Evolutionary conservation across 305 asterid genomes (phyloP), one percentile per base, ranked within the genome.

Genomic region (Petunia hybrid): DNA sequence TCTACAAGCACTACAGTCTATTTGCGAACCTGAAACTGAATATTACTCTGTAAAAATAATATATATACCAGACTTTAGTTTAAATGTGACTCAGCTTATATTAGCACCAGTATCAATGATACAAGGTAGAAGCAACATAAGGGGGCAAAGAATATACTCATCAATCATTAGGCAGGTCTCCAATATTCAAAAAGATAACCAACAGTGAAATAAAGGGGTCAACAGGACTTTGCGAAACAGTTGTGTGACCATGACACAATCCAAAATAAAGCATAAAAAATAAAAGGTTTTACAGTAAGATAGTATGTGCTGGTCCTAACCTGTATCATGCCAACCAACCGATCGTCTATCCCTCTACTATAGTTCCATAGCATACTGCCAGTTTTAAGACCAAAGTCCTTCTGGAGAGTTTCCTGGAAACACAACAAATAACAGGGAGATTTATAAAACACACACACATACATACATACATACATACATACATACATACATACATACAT

Each of bases 331-430:
- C 98, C 97, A 79, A 96, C 98, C 62, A 81, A 86, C 85, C 98
- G 89, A 74, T 87, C 88, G 83, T 96, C 99, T 60, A 94, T 88
- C 82, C 98, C 99, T 87, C 98, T 88, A 83, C 98, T 88, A 57
- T 87, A 93, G 88, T 91, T 94, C 98, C 99, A 94, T 74, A 96
- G 90, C 97, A 91, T 96, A 84, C 92, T 95, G 78, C 99, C 99
- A 79, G 94, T 93, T 89, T 93, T 96, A 87, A 64, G 73, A 79
- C 99, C 98, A 85, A 94, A 96, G 86, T 96, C 93, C 85, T 89
- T 96, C 82, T 93, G 99, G 85, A 96, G 98, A 75, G 94, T 91
- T 83, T 94, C 98, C 99, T 94, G 90, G 43, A 81, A 80, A 81
- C 81, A 80, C 10, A 79, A 56, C 61, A 38, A 73, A 48, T 70